These are phyloP conservation scores for apple (Malus domestica) DNA, from an alignment of 306 rosid genomes.

Conservation along the genomic window DNA sequence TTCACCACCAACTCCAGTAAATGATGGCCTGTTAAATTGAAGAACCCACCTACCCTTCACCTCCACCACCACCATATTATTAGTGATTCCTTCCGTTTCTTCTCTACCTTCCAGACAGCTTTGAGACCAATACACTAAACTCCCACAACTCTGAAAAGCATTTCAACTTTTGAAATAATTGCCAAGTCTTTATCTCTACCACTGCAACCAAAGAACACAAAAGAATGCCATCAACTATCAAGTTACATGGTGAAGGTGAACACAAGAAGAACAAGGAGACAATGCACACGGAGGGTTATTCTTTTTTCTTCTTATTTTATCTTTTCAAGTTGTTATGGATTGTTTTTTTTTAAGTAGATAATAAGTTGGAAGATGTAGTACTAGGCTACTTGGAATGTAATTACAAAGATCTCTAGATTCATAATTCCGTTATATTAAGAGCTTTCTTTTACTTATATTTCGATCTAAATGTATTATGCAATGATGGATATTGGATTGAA, in stretches of 20 bases:
- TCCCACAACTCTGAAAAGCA: background rate
- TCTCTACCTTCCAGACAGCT: background rate
- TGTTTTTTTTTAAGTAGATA: background rate
- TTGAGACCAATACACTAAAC: background rate
- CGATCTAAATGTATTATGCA: background rate
- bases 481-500: background rate
- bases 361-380: conserved; percentile 5
- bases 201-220: background rate
- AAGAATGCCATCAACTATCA: background rate
- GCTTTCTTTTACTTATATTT: background rate
- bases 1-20: conserved; percentile 8
- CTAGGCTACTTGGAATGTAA: background rate
- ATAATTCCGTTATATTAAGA: background rate
- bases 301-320: background rate
- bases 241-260: background rate
- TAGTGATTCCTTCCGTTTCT: background rate
- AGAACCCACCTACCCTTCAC: conserved; percentile 6
- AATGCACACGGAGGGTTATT: background rate
- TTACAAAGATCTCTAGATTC: background rate
- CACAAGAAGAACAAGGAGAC: background rate
- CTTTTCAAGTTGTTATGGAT: background rate
- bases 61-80: conserved; percentile 10
- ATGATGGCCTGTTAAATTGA: background rate
- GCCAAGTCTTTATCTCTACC: background rate
- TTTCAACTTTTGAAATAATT: background rate